These are phyloP conservation scores for Hypoxylon lenormandii DNA, from an alignment of 495 filamentous ascomycete species.

Conservation along the genomic window DNA sequence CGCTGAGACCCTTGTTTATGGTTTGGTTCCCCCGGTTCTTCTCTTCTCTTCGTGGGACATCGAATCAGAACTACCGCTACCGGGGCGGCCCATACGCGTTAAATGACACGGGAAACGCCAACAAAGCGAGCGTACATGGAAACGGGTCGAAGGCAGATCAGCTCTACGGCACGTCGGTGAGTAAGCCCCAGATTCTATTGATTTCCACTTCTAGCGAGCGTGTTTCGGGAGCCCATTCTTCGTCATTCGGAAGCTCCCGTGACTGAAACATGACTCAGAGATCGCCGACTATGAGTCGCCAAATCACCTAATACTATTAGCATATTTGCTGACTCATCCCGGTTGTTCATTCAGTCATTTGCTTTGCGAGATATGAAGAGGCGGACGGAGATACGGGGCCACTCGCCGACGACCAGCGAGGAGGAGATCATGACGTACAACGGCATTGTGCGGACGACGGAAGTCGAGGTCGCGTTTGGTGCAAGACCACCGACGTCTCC, in stretches of 20 bases:
- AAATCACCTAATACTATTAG: constrained; percentile 17
- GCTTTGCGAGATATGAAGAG: constrained; percentile 47
- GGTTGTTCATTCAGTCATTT: constrained; percentile 31
- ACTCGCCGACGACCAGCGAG: constrained; percentile 55
- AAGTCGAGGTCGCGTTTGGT: constrained; percentile 49
- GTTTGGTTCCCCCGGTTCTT: constrained; percentile 58
- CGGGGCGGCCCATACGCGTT: constrained; percentile 23
- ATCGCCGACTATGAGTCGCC: background rate
- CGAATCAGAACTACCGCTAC: constrained; percentile 41
- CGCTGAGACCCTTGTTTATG: constrained; percentile 57
- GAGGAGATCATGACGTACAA: constrained; percentile 61
- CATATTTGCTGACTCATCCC: background rate
- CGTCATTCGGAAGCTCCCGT: background rate
- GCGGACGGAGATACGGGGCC: constrained; percentile 54
- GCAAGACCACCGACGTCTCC: constrained; percentile 19
- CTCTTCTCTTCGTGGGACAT: constrained; percentile 36
- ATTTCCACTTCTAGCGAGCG: background rate
- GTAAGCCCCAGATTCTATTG: background rate
- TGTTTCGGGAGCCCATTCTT: background rate
- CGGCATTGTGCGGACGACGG: constrained; percentile 58
- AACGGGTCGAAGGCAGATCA: constrained; percentile 28
- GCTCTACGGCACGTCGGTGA: constrained; percentile 28
- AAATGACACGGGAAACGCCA: constrained; percentile 36
- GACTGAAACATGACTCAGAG: background rate
- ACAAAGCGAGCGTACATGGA: constrained; percentile 29